These are phyloP conservation scores for Sporothrix variecibatus DNA, from an alignment of 2,329 filamentous ascomycete species.

Conservation along the genomic window DNA sequence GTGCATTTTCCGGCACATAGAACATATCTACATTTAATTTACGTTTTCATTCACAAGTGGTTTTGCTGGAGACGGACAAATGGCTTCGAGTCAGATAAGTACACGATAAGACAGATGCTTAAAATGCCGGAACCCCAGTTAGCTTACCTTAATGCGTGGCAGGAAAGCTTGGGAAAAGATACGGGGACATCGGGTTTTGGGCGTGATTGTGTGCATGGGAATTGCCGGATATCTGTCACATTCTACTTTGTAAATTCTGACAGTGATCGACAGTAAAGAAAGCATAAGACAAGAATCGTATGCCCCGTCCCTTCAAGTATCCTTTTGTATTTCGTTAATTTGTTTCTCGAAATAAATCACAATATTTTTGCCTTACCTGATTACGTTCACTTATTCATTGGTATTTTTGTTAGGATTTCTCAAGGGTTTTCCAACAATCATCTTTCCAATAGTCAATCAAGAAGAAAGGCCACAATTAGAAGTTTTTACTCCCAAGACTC, in stretches of 20 bases:
- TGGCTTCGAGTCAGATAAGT: not conserved
- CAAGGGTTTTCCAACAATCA: too few species aligned
- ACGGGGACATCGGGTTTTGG: not conserved
- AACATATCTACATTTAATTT: not conserved
- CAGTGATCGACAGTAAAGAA: not conserved
- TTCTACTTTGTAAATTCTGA: too few species aligned
- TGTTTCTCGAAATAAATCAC: too few species aligned
- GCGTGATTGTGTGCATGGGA: not conserved
- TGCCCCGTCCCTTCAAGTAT: too few species aligned
- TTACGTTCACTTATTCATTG: too few species aligned
- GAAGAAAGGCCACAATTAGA: too few species aligned
- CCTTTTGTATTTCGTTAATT: too few species aligned
- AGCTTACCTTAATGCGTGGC: not conserved
- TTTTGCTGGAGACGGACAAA: not conserved
- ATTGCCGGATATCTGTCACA: not conserved
- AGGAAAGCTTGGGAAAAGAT: not conserved
- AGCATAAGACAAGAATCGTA: too few species aligned
- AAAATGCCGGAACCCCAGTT: not conserved
- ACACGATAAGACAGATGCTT: not conserved
- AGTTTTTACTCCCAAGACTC: not conserved
- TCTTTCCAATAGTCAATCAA: too few species aligned
- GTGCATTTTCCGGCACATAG: conserved; percentile 3
- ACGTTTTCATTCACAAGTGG: not conserved
- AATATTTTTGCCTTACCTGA: too few species aligned
- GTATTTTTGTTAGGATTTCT: too few species aligned